Conservation (phyloP, 768 basidiomycete species). For the Galerina marginata region DNA sequence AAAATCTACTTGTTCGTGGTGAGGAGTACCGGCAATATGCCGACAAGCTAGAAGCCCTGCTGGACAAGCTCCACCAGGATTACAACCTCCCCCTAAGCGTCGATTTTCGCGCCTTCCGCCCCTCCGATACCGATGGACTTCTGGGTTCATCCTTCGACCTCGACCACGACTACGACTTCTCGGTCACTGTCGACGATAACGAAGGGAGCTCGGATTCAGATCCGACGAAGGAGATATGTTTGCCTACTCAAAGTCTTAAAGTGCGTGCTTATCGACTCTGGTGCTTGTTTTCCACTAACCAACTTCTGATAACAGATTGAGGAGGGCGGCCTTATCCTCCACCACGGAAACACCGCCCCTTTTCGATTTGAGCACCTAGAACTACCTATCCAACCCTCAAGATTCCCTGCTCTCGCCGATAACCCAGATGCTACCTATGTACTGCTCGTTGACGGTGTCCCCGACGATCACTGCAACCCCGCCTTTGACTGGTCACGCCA, state of each 20-base stretch:
- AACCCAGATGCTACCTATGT: slow-evolving; percentile 45
- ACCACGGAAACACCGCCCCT: slow-evolving; percentile 48
- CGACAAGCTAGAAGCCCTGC: slow-evolving; percentile 44
- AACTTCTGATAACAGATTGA: slow-evolving; percentile 35
- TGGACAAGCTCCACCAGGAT: slow-evolving; percentile 46
- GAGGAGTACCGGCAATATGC: slow-evolving; percentile 46
- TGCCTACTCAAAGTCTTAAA: slow-evolving; percentile 41
- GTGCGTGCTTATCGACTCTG: not conserved
- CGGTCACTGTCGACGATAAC: slow-evolving; percentile 25
- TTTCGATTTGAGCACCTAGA: slow-evolving; percentile 43
- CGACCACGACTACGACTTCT: slow-evolving; percentile 22
- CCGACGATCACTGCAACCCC: slow-evolving; percentile 45
- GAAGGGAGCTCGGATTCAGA: slow-evolving; percentile 27
- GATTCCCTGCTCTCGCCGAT: slow-evolving; percentile 44
- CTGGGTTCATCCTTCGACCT: slow-evolving; percentile 15
- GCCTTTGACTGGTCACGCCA: slow-evolving; percentile 57
- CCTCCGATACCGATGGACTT: slow-evolving; percentile 25
- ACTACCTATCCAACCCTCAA: slow-evolving; percentile 29
- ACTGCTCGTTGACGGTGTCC: slow-evolving; percentile 45
- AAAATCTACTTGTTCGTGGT: slow-evolving; percentile 41
- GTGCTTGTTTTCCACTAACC: not conserved
- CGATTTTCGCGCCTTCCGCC: slow-evolving; percentile 28
- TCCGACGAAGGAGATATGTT: slow-evolving; percentile 42
- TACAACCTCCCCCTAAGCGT: slow-evolving; percentile 28
- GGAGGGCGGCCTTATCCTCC: slow-evolving; percentile 42